Conservation (phyloP, 2,329 filamentous ascomycete genomes). For the Tolypocladium paradoxum region DNA sequence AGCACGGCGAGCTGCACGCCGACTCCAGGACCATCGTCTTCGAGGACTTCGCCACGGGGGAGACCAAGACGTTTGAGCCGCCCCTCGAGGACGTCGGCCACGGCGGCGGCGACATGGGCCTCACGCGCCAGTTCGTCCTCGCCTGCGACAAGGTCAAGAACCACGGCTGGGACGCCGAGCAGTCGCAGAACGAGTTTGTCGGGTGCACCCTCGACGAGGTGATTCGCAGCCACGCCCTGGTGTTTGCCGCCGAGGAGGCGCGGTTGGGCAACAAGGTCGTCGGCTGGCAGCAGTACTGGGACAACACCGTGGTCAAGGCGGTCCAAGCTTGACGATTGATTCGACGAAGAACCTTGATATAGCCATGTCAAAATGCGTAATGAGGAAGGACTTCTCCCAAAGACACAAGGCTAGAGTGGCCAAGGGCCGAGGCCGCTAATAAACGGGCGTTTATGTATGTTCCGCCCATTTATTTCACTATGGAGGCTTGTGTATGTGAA, state of each 20-base stretch:
- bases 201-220: slow-evolving; percentile 80
- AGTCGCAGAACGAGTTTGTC: slow-evolving; percentile 65
- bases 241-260: slow-evolving; percentile 90
- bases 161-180: slow-evolving; percentile 50
- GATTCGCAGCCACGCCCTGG: slow-evolving; percentile 80
- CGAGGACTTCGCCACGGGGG: slow-evolving; percentile 41
- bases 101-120: slow-evolving; percentile 35
- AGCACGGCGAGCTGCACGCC: slow-evolving; percentile 74
- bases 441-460: background rate
- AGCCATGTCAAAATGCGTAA: background rate
- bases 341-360: too few relatives aligned
- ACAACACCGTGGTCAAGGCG: slow-evolving; percentile 17
- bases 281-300: slow-evolving; percentile 71
- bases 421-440: background rate
- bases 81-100: slow-evolving; percentile 26
- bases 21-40: slow-evolving; percentile 69
- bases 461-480: background rate
- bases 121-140: slow-evolving; percentile 71
- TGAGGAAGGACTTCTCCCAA: background rate
- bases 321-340: slow-evolving; percentile 1
- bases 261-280: slow-evolving; percentile 58
- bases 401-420: background rate
- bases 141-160: slow-evolving; percentile 75
- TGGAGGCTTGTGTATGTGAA: background rate
- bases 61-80: slow-evolving; percentile 18